Evolutionary conservation across 2,329 filamentous ascomycete genomes (phyloP), one percentile per base, ranked within the genome.

Genomic region (Thyridium curvatum): DNA sequence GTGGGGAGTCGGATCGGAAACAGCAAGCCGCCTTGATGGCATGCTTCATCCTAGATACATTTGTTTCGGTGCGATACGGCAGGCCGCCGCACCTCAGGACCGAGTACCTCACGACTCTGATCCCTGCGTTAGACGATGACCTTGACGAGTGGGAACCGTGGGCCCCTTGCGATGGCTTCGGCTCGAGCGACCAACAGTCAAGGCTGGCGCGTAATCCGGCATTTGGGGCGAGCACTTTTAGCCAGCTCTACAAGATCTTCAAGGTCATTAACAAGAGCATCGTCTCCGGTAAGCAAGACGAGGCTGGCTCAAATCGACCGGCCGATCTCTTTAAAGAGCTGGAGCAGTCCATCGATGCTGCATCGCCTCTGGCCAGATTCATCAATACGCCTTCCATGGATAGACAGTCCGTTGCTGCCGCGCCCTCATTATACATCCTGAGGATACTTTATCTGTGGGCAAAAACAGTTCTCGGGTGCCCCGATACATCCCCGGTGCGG

Each of bases 101-200:
- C n/a, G 55, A 59, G 30, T 53, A 56, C 37, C 42, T 69, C 21
- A 69, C 70, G 9, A 7, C 21, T 18, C 16, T 33, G 18, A 15
- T 44, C 3, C 56, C 61, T 3, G 61, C 84, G 3, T 68, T 76
- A 18, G 80, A 85, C 54, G 79, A 84, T 48, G 80, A 80, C 2
- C 61, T 82, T 15, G 84, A 87, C 51, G 82, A 87, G 60, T 87
- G 83, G 83, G 78, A 84, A 46, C 77, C 80, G 2, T 88, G 84
- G 84, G 67, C 69, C 14, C 74, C 79, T 18, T 66, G 68, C 42
- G 49, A 54, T 4, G 62, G 57, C 3, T 65, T 67, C 35, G 61
- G 62, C 4, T 42, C 44, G 16, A 40, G 37, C 16, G 29, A 43
- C 30, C 9, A 42, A 4, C 45, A 46, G 3, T 49, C 53, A 14